Conservation (phyloP, 2,329 filamentous ascomycete species). For the Dactylonectria macrodidyma region DNA sequence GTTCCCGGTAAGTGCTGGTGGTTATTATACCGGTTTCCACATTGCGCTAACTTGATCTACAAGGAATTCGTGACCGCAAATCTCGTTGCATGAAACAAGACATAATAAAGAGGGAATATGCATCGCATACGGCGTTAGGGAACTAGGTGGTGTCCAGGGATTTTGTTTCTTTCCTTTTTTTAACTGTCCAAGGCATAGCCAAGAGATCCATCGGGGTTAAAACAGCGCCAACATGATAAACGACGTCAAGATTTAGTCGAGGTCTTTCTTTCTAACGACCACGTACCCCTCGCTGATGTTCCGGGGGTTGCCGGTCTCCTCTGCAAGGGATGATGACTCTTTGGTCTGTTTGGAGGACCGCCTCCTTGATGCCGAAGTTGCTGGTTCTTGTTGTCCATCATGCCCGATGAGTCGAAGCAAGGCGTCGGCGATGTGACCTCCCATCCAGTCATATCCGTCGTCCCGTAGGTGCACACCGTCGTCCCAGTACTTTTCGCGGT, state of each 20-base stretch:
- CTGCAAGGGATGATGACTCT: conserved; percentile 57
- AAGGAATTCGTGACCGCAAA: conserved; percentile 72
- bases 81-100: conserved; percentile 56
- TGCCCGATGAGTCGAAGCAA: conserved; percentile 64
- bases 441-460: conserved; percentile 75
- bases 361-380: conserved; percentile 12
- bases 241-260: conserved; percentile 57
- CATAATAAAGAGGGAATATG: conserved; percentile 36
- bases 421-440: conserved; percentile 67
- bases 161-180: conserved; percentile 21
- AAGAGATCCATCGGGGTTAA: conserved; percentile 35
- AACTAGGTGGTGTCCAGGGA: conserved; percentile 32
- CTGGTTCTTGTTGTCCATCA: conserved; percentile 44
- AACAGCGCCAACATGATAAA: conserved; percentile 31
- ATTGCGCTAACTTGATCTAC: conserved; percentile 27
- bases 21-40: background rate
- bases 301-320: conserved; percentile 64
- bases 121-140: conserved; percentile 43
- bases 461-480: conserved; percentile 73
- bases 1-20: conserved; percentile 72
- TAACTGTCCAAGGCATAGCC: conserved; percentile 37
- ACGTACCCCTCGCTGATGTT: conserved; percentile 68
- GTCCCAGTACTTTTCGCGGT: conserved; percentile 69
- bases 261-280: conserved; percentile 66
- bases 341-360: conserved; percentile 1